A percentile compares a stretch with the other conserved stretches of the same genome.
phyloP scores from a whole-genome alignment of 2,329 filamentous ascomycete genomes.

The Tympanopsis confertula region DNA sequence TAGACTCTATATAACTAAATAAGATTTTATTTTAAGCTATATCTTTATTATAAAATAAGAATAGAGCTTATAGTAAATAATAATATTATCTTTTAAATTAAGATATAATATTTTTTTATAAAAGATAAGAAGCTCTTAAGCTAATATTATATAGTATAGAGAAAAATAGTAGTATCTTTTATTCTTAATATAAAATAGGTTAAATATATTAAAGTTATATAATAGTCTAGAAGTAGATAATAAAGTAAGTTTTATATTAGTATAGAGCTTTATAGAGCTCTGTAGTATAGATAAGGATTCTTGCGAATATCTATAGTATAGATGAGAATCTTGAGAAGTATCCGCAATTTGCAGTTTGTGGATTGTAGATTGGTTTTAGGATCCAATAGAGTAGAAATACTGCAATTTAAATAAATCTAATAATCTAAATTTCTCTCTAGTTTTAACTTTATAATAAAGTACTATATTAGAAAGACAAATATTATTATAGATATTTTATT shows the following conservation, averaged over 20 bases:
- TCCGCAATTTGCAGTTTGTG: no score
- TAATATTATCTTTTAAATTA: not conserved
- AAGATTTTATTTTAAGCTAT: no score
- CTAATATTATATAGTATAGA: slow-evolving; percentile 1
- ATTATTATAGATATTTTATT: no score
- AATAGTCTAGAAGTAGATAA: not conserved
- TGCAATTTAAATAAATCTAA: no score
- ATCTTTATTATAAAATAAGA: not conserved
- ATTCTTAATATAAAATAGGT: not conserved
- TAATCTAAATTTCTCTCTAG: no score
- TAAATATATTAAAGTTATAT: no score
- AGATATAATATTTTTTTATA: not conserved
- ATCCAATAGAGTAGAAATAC: not conserved
- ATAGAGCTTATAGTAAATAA: not conserved
- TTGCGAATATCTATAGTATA: not conserved
- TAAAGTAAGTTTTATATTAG: not conserved
- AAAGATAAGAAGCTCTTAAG: not conserved
- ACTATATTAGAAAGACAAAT: no score
- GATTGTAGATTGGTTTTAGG: not conserved
- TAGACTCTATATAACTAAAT: no score
- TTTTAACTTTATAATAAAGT: no score
- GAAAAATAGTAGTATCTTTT: not conserved
- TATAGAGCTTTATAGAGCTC: not conserved
- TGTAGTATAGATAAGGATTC: not conserved
- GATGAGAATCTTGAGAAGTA: not conserved